Percentiles rank a stretch among this genome's conserved stretches.
Evolutionary conservation across 768 basidiomycete genomes (phyloP).

Genomic region (Rhizopogon vulgaris): DNA sequence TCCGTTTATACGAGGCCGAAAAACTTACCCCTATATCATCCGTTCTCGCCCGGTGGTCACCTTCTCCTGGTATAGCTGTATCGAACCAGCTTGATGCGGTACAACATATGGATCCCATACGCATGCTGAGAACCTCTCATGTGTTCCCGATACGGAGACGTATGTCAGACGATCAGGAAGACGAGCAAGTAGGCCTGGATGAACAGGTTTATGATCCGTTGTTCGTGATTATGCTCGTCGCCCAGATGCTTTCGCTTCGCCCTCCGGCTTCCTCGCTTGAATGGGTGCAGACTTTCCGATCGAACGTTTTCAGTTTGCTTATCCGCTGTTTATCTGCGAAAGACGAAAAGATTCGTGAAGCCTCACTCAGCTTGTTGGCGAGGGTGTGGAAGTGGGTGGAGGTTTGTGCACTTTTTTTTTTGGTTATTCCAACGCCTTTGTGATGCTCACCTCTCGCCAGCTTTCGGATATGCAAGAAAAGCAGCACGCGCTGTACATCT

Average conservation of each 20-base stretch:
- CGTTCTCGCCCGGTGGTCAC: conserved; percentile 63
- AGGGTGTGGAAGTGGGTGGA: conserved; percentile 55
- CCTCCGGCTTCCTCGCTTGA: conserved; percentile 58
- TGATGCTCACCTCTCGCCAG: conserved; percentile 23
- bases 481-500: conserved; percentile 64
- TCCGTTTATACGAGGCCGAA: conserved; percentile 72
- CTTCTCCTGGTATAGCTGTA: conserved; percentile 36
- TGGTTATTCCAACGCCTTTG: not conserved
- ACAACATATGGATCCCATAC: conserved; percentile 59
- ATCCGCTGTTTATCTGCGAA: conserved; percentile 69
- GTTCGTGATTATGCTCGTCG: conserved; percentile 64
- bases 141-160: conserved; percentile 64
- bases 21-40: conserved; percentile 58
- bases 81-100: conserved; percentile 57
- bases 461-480: conserved; percentile 71
- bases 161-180: conserved; percentile 31
- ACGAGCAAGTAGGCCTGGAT: conserved; percentile 23
- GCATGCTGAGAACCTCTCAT: conserved; percentile 65
- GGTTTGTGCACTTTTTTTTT: conserved; percentile 35
- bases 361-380: conserved; percentile 57
- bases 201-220: conserved; percentile 70
- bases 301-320: conserved; percentile 69
- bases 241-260: conserved; percentile 55
- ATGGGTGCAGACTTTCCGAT: conserved; percentile 56
- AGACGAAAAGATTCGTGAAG: conserved; percentile 49